Evolutionary conservation across 805 yeast species (phyloP), one percentile per base, ranked within the genome.

Genomic region (Starmerella khaoyaiensis): DNA sequence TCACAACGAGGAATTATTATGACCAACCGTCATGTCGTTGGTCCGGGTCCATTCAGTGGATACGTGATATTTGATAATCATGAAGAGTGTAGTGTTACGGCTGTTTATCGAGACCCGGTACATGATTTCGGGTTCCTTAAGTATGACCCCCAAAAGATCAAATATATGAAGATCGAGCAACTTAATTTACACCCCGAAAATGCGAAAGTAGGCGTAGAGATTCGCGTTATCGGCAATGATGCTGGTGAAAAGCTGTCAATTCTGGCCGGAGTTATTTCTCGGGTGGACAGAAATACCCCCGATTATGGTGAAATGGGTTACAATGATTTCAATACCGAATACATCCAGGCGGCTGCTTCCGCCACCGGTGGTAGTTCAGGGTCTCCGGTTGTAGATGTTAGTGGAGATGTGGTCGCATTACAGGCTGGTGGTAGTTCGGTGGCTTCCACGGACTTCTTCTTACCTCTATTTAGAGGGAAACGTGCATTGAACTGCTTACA

Each of bases 321-420:
- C 58, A 83, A 81, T 54, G 96, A 84, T 63, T 84, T 83, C 67
- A 83, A 84, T 56, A 83, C 94, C 1, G 94, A 81, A 57, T 84
- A 84, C 59, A 81, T 84, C 39, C 94, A 84, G 60, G 95, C 95
- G 1, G 95, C 96, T 6, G 95, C 96, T 1, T 72, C 84, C 42
- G 94, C 96, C 0, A 78, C 93, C 14, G 96, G 96, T 21, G 96
- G 96, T 3, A 83, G 94, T 3, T 77, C 90, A 33, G 96, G 96
- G 7, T 82, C 94, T 3, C 96, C 96, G 0, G 96, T 86, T n/a
- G 93, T 86, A 2, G 78, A 83, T 56, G 74, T 78, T 30, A 77
- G 79, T 48, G 95, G 95, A 3, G 59, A 73, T 52, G 94, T 87
- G 0, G 81, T 86, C 15, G 95, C 96, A 0, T 62, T 86, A 36